Evolutionary conservation across 768 basidiomycete species (phyloP), one percentile per base, ranked within the genome.

Genomic region (Galerina marginata): DNA sequence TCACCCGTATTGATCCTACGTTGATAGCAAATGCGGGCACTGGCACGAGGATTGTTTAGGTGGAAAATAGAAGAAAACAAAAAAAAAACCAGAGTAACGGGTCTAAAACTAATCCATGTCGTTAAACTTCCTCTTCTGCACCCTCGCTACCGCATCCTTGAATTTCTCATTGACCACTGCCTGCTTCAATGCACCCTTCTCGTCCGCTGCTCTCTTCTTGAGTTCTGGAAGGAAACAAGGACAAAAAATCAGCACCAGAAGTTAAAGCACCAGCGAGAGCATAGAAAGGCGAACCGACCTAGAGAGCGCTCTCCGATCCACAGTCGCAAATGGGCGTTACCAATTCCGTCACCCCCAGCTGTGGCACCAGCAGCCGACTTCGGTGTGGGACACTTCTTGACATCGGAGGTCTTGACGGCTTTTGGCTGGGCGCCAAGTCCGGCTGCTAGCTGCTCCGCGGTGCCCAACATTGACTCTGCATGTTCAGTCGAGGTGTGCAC

Each of bases 231-330:
- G 7, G 50, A 57, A 14, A 44, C 7, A 29, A 20, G 16, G 56
- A 29, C 2, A 42, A 12, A 46, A 42, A 47, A 39, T 40, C 40
- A 62, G 10, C 14, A n/a, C 12, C 16, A 6, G 25, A 45, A 46
- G 38, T 12, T 36, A 37, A 2, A 14, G 20, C 20, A 20, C 20
- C 20, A 20, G 20, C 40, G 37, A 54, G 56, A 29, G 1, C 26
- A 38, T 56, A 39, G 54, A 26, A 44, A 51, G 49, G 7, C 10
- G 26, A 33, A 78, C 82, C 48, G 45, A 90, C 90, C 90, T 49
- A 86, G 74, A 63, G 84, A 83, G 45, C 89, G 78, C 66, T 92
- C 86, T 6, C 90, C 90, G 10, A 88, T 84, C 91, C 91, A 92
- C 50, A 90, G 67, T 20, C 90, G 76, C 67, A 91, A 69, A 38